Evolutionary conservation across 805 yeast species (phyloP).

Genomic region (Ogataea naganishii): DNA sequence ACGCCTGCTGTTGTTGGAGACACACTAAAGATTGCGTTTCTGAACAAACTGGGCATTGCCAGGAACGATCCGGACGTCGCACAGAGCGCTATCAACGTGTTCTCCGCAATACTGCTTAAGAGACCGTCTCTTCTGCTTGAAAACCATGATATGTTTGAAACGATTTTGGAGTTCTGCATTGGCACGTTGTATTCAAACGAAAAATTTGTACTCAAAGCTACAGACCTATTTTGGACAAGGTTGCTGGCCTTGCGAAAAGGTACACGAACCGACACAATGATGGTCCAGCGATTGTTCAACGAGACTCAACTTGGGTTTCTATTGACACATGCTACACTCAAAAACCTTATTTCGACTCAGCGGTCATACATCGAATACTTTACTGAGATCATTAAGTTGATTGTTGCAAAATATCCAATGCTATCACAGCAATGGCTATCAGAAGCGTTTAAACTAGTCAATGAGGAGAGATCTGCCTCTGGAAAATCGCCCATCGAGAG

Average conservation of each 20-base stretch:
- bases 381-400: slow-evolving; percentile 38
- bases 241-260: slow-evolving; percentile 38
- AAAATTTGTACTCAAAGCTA: slow-evolving; percentile 43
- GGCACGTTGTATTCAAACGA: slow-evolving; percentile 39
- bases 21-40: slow-evolving; percentile 30
- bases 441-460: slow-evolving; percentile 18
- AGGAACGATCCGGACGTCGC: slow-evolving; percentile 51
- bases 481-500: slow-evolving; percentile 19
- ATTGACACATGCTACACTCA: slow-evolving; percentile 27
- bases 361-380: slow-evolving; percentile 56
- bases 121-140: slow-evolving; percentile 40
- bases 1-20: slow-evolving; percentile 24
- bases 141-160: slow-evolving; percentile 11
- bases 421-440: slow-evolving; percentile 41
- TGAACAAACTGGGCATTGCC: slow-evolving; percentile 25
- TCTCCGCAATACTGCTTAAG: slow-evolving; percentile 38
- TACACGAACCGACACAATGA: slow-evolving; percentile 26
- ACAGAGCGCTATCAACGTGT: slow-evolving; percentile 42
- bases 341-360: slow-evolving; percentile 38
- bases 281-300: slow-evolving; percentile 16
- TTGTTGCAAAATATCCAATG: slow-evolving; percentile 28
- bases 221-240: slow-evolving; percentile 46
- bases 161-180: slow-evolving; percentile 26
- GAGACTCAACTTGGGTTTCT: slow-evolving; percentile 22
- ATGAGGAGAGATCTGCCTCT: slow-evolving; percentile 13